Percentiles rank a stretch among this genome's conserved stretches.
Evolutionary conservation across 257 asterid species (phyloP).

Genomic region (Nicotiana attenuata): DNA sequence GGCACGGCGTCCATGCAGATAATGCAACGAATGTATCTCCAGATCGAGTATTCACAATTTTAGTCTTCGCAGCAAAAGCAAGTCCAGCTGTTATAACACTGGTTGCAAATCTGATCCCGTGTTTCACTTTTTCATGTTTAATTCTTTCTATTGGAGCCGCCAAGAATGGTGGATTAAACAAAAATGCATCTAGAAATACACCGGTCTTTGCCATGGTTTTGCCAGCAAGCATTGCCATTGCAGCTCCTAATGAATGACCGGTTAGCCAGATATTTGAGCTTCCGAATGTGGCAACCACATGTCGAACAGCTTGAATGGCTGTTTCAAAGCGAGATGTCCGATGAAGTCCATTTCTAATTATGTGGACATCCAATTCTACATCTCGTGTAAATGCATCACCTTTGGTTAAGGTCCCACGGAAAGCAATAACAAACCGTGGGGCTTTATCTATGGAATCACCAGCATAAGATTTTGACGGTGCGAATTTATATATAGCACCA

Average conservation of each 20-base stretch:
- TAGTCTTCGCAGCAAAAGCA: conserved; percentile 63
- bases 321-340: conserved; percentile 67
- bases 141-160: conserved; percentile 84
- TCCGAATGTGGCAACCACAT: conserved; percentile 61
- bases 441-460: conserved; percentile 14
- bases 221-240: conserved; percentile 81
- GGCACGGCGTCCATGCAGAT: conserved; percentile 60
- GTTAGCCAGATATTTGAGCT: conserved; percentile 62
- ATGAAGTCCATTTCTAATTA: conserved; percentile 68
- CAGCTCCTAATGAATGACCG: conserved; percentile 90
- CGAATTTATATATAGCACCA: conserved; percentile 69
- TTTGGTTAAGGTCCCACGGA: conserved; percentile 81
- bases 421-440: conserved; percentile 61
- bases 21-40: conserved; percentile 42
- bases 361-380: conserved; percentile 56
- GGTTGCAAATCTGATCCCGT: conserved; percentile 69
- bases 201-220: conserved; percentile 68
- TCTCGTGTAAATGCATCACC: conserved; percentile 70
- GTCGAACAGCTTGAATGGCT: conserved; percentile 65
- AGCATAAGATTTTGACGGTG: conserved; percentile 19
- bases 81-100: conserved; percentile 86
- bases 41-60: conserved; percentile 28
- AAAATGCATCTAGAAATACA: conserved; percentile 48
- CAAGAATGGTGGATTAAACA: conserved; percentile 83
- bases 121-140: conserved; percentile 59